Evolutionary conservation across 306 rosid genomes (phyloP), one percentile per base, ranked within the genome.

Genomic region (Herpetospermum pedunculosum): DNA sequence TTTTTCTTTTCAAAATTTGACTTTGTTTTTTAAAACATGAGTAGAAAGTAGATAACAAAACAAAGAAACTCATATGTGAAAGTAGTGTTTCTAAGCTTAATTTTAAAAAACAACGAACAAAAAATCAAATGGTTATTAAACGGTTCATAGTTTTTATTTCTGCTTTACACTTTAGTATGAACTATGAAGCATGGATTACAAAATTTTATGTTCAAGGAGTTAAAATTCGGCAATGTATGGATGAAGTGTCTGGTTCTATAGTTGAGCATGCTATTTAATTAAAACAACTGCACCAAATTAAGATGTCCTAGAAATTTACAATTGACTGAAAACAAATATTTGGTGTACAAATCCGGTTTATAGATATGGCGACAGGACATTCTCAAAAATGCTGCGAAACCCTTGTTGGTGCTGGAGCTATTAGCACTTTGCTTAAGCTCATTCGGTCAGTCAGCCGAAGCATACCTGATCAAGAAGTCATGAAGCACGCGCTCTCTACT

Each of bases 331-430:
- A 55, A 62, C 21, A 10, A 64, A 21, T 21, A 38, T 25, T 40
- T 40, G 49, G 29, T 41, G 35, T 41, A 40, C 72, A 25, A 21
- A 41, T 67, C 52, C 9, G 19, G 35, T 67, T 25, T 41, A 4
- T 40, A 93, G 98, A 93, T 79, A 79, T 81, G 93, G 91, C 98
- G 19, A 93, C 97, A 23, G 81, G 34, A 69, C 89, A 93, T 80
- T 93, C 98, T 75, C 87, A 86, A 80, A 91, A 83, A 84, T 93
- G 97, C 60, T 90, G 97, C 78, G 97, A 93, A 81, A 91, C 84
- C 81, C 96, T 93, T 29, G 98, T 89, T 59, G 86, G 81, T 28
- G 97, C 89, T 6, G 93, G 98, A 76, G 97, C 97, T 12, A 85
- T 93, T 28, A 68, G 73, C 60, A 91, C 86, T 49, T 78, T 93